phyloP scores from a whole-genome alignment of 2,329 filamentous ascomycete genomes.

The Ascochyta pisi region DNA sequence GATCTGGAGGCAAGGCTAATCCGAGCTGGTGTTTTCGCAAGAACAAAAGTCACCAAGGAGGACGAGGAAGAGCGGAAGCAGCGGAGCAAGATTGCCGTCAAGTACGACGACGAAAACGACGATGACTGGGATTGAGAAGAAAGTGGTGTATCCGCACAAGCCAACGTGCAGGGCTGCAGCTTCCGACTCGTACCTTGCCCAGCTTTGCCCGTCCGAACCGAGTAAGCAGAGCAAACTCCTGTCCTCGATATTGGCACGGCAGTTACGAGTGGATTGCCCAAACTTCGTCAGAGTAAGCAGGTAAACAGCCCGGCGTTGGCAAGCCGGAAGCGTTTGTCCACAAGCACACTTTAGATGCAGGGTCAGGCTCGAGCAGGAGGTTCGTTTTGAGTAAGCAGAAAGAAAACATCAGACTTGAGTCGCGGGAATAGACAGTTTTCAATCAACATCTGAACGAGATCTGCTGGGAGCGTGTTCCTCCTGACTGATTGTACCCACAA shows the following conservation, averaged over 20 bases:
- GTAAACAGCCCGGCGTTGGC: not conserved
- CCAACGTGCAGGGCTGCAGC: not conserved
- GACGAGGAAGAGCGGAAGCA: slow-evolving; percentile 43
- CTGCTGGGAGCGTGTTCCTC: not conserved
- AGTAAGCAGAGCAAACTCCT: not conserved
- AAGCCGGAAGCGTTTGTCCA: not conserved
- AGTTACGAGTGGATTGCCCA: not conserved
- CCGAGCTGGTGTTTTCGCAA: slow-evolving; percentile 58
- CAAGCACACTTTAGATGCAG: no score
- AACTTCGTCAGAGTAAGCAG: not conserved
- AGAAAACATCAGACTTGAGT: not conserved
- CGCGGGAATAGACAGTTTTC: not conserved
- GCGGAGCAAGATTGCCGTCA: slow-evolving; percentile 39
- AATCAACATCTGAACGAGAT: not conserved
- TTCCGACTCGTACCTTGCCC: not conserved
- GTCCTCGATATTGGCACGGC: not conserved
- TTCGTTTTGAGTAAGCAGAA: no score
- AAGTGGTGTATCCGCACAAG: not conserved
- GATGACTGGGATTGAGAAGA: slow-evolving; percentile 59
- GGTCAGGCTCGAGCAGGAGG: no score
- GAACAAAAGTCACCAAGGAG: slow-evolving; percentile 59
- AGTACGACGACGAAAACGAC: slow-evolving; percentile 54
- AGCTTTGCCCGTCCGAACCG: not conserved
- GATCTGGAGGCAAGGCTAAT: slow-evolving; percentile 63
- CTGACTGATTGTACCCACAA: not conserved